phyloP scores from a whole-genome alignment of 192 early-diverging fungal species.

The Chytriomyces confervae region DNA sequence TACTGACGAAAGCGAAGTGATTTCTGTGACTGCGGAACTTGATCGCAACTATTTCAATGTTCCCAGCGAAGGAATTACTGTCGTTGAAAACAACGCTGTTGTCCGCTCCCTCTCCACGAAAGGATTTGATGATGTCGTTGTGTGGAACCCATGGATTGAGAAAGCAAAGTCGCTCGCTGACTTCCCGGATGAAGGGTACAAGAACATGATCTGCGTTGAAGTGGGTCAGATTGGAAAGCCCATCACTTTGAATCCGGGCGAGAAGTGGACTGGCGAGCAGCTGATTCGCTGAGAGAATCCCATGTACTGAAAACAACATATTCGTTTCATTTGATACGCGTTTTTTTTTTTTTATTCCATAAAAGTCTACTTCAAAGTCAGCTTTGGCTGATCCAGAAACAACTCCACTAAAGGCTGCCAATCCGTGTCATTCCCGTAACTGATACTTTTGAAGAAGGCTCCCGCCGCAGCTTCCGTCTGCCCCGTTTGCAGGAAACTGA shows the following conservation, averaged over 20 bases:
- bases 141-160: slow-evolving; percentile 97
- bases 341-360: neutral
- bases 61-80: slow-evolving; percentile 39
- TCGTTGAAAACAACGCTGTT: slow-evolving; percentile 36
- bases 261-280: slow-evolving; percentile 26
- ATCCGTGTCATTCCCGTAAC: slow-evolving; percentile 67
- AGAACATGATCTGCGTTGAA: slow-evolving; percentile 91
- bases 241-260: slow-evolving; percentile 12
- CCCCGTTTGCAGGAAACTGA: slow-evolving; percentile 61
- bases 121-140: slow-evolving; percentile 61
- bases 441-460: slow-evolving; percentile 66
- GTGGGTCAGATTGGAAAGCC: slow-evolving; percentile 40
- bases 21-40: slow-evolving; percentile 73
- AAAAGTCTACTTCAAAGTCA: slow-evolving; percentile 53
- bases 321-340: neutral
- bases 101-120: slow-evolving; percentile 10
- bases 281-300: slow-evolving; percentile 6
- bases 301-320: neutral
- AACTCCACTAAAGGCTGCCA: slow-evolving; percentile 68
- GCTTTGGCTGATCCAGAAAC: slow-evolving; percentile 59
- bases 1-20: slow-evolving; percentile 38
- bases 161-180: slow-evolving; percentile 89
- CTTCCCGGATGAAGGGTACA: slow-evolving; percentile 83
- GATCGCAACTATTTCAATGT: slow-evolving; percentile 87
- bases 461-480: slow-evolving; percentile 65